These are phyloP conservation scores for Pachysandra terminalis DNA, from an alignment of 164 flowering plant genomes.

Conservation along the genomic window DNA sequence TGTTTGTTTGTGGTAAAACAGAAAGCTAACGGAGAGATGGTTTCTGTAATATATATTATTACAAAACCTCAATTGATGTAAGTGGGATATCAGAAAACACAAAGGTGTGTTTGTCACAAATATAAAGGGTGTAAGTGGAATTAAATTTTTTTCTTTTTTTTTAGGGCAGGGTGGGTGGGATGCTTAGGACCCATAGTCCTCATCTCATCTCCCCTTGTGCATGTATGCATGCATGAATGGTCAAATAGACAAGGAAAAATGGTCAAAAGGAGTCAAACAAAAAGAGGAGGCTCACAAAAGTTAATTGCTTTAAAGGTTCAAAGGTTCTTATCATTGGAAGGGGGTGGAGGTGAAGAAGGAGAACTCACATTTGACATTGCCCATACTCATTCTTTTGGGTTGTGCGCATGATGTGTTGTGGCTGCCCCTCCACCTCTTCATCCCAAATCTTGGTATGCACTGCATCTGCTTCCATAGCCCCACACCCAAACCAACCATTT, in stretches of 20 bases:
- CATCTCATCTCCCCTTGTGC: conserved; percentile 24
- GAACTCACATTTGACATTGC: conserved; percentile 44
- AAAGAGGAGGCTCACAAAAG: conserved; percentile 11
- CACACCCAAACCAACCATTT: neutral
- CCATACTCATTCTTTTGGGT: conserved; percentile 33
- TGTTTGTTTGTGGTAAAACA: too few species aligned
- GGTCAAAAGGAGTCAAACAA: conserved; percentile 43
- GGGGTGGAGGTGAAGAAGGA: too few species aligned
- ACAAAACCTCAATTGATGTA: too few species aligned
- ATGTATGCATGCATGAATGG: conserved; percentile 29
- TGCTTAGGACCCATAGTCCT: conserved; percentile 18
- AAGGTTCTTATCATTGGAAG: conserved; percentile 21
- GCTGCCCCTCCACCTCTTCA: conserved; percentile 34
- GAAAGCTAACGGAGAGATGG: too few species aligned
- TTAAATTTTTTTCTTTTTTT: too few species aligned
- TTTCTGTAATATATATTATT: too few species aligned
- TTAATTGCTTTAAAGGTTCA: conserved; percentile 27
- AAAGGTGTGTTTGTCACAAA: too few species aligned
- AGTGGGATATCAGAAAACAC: too few species aligned
- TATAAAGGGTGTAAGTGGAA: too few species aligned
- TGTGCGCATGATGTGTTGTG: conserved; percentile 28
- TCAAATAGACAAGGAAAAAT: conserved; percentile 4
- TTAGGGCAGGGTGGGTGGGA: too few species aligned
- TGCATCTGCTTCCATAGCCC: conserved; percentile 33
- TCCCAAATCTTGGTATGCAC: conserved; percentile 31